These are phyloP conservation scores for Xylaria sp. DNA, from an alignment of 2,329 filamentous ascomycete genomes.

Conservation along the genomic window DNA sequence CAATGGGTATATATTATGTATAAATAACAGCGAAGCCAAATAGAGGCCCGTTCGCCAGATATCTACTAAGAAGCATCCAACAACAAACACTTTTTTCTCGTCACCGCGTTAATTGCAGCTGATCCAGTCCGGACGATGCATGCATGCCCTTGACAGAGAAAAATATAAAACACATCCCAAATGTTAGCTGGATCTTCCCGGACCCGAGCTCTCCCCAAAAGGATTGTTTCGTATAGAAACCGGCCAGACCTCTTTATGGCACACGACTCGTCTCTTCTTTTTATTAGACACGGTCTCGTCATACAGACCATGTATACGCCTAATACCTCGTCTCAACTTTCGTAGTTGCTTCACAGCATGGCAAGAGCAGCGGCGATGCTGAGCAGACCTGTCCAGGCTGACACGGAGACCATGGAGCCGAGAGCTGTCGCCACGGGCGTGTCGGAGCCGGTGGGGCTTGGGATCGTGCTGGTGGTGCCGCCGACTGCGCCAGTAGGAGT, in stretches of 20 bases:
- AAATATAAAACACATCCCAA: constrained; percentile 15
- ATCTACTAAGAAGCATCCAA: constrained; percentile 23
- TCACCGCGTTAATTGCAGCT: constrained; percentile 26
- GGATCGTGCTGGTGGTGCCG: constrained; percentile 33
- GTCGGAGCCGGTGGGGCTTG: constrained; percentile 33
- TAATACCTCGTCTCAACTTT: neutral
- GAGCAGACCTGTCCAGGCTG: constrained; percentile 56
- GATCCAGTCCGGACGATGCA: constrained; percentile 10
- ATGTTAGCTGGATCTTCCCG: constrained; percentile 16
- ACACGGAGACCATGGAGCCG: constrained; percentile 48
- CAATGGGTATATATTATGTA: constrained; percentile 47
- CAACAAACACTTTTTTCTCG: constrained; percentile 34
- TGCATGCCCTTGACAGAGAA: neutral
- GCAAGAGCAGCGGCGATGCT: constrained; percentile 54
- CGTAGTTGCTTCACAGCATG: constrained; percentile 50
- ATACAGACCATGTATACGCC: neutral
- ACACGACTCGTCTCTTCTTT: neutral
- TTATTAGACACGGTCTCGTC: constrained; percentile 1
- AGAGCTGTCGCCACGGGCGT: constrained; percentile 35
- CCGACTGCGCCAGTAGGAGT: constrained; percentile 1
- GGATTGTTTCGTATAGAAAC: neutral
- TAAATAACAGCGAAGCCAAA: constrained; percentile 31
- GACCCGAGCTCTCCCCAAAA: constrained; percentile 17
- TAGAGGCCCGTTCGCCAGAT: constrained; percentile 34
- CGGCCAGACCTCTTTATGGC: neutral